Base-by-base conservation (phyloP, 1,139 yeast genomes). In the Scheffersomyces lignicola region DNA sequence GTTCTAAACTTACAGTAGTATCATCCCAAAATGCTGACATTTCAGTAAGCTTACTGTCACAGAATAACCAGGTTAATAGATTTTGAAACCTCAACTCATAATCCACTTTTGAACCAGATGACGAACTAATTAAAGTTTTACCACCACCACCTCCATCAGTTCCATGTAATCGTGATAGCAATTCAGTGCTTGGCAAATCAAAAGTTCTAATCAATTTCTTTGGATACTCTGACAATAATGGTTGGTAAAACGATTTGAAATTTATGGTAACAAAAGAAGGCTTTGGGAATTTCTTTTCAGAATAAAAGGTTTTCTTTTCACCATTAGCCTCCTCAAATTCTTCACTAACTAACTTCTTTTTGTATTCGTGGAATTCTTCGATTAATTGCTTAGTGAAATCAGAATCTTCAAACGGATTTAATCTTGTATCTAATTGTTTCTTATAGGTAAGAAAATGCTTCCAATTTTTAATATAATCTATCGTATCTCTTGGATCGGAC, bases 81-180 rank as follows among this genome's bases (percentile, higher is more conserved):
- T 65, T 45, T 39, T 63, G 69, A 39, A 65, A 56, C 37, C 50
- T 47, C 37, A 67, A 52, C 44, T 67, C 69, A 66, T 67, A 62
- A 39, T 63, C 69, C 9, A 24, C 10, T 11, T 24, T 24, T 10
- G 15, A 10, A 7, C 15, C 8, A 7, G 15, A 8, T 10, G 28
- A 6, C 6, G 15, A 8, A 6, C 18, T 7, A 4, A 8, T 5
- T 26, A 11, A 6, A 9, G 45, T 40, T 5, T 25, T 22, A 14
- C 56, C 49, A 4, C 5, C 15, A 12, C 4, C 28, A 8, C 15
- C 40, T 50, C 52, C 27, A 34, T 45, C 47, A 20, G 30, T 29
- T 2, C 25, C 33, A 9, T 29, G 18, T 25, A 49, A 45, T 0
- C 34, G 41, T 2, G 51, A 50, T 8, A 42, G 43, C 5, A 36